Evolutionary conservation across 1,284 basidiomycete genomes (phyloP).

Genomic region (Grifola frondosa): DNA sequence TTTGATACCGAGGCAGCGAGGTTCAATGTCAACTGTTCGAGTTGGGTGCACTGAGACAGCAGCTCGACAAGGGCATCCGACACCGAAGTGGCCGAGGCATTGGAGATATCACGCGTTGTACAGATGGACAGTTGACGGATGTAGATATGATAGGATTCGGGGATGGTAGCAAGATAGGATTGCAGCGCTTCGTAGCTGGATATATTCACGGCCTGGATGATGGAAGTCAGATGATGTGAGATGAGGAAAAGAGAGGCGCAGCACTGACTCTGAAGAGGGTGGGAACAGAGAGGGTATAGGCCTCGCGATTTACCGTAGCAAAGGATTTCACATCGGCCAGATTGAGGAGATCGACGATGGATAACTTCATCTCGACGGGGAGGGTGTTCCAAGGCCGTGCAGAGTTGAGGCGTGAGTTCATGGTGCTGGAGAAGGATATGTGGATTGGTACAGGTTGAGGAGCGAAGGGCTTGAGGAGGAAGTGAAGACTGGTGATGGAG

Average conservation of each 20-base stretch:
- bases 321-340: slow-evolving; percentile 39
- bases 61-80: slow-evolving; percentile 51
- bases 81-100: slow-evolving; percentile 11
- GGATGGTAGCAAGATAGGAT: slow-evolving; percentile 57
- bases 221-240: slow-evolving; percentile 3
- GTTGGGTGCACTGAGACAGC: slow-evolving; percentile 47
- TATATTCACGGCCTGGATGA: slow-evolving; percentile 43
- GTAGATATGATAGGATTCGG: slow-evolving; percentile 49
- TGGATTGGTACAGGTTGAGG: slow-evolving; percentile 3
- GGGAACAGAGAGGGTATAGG: slow-evolving; percentile 57
- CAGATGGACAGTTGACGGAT: slow-evolving; percentile 57
- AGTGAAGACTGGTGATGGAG: slow-evolving; percentile 9
- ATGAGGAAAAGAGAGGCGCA: background rate
- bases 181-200: slow-evolving; percentile 43
- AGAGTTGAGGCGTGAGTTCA: slow-evolving; percentile 8
- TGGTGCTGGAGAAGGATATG: slow-evolving; percentile 1
- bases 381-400: slow-evolving; percentile 48
- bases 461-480: slow-evolving; percentile 5
- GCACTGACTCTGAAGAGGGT: slow-evolving; percentile 53
- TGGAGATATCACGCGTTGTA: slow-evolving; percentile 46
- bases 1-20: slow-evolving; percentile 54
- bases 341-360: slow-evolving; percentile 52
- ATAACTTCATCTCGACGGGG: slow-evolving; percentile 64
- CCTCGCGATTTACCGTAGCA: slow-evolving; percentile 43
- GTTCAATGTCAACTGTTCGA: slow-evolving; percentile 51